A percentile compares a stretch with the other conserved stretches of the same genome.
These are phyloP conservation scores for Curvularia sp. DNA, from an alignment of 2,329 filamentous ascomycete species.

Conservation along the genomic window DNA sequence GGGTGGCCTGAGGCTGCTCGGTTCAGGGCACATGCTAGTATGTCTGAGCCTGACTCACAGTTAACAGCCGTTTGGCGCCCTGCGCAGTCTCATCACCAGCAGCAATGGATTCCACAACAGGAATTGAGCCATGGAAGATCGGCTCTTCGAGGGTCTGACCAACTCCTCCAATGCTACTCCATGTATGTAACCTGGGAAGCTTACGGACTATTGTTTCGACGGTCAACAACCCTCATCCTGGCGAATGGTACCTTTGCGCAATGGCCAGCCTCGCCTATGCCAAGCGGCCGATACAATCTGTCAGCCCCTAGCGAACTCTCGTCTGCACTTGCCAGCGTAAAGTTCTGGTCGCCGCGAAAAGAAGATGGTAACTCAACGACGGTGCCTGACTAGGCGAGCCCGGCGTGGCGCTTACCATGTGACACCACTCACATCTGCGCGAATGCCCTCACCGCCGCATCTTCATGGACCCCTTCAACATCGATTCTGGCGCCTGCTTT, in stretches of 20 bases:
- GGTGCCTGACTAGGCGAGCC: constrained; percentile 5
- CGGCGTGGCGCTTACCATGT: constrained; percentile 1
- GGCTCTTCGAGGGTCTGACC: neutral
- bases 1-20: constrained; percentile 1
- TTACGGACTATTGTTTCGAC: neutral
- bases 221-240: neutral
- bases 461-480: neutral
- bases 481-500: neutral
- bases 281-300: neutral
- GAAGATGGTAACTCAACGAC: neutral
- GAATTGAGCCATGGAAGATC: neutral
- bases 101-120: neutral
- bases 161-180: neutral
- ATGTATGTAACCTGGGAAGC: neutral
- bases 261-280: constrained; percentile 1
- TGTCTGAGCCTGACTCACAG: neutral
- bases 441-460: neutral
- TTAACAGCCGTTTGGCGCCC: neutral
- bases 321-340: neutral
- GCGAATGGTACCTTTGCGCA: neutral
- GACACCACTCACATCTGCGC: neutral
- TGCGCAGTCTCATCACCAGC: neutral
- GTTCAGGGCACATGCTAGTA: constrained; percentile 2
- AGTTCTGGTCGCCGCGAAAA: neutral
- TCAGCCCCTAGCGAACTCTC: neutral